phyloP scores from a whole-genome alignment of 2,329 filamentous ascomycete species.

The Chrysoporthe austroafricana region DNA sequence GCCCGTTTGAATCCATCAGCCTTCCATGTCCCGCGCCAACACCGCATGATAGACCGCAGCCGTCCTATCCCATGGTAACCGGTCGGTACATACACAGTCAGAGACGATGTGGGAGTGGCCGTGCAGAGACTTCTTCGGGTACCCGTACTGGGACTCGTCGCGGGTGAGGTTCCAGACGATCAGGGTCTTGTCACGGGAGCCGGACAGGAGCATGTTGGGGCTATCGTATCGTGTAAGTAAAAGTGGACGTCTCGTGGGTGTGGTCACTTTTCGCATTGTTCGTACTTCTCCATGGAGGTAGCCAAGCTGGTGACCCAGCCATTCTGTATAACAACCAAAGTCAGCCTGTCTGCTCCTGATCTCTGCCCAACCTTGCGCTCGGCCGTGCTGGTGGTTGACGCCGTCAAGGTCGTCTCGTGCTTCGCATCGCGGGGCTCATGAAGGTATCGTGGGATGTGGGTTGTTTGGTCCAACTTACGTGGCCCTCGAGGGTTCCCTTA shows the following conservation, averaged over 20 bases:
- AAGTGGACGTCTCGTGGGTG: slow-evolving; percentile 29
- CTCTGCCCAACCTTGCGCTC: neutral
- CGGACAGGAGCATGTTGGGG: slow-evolving; percentile 99
- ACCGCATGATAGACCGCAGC: slow-evolving; percentile 13
- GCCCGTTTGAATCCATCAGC: slow-evolving; percentile 43
- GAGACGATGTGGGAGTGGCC: slow-evolving; percentile 99
- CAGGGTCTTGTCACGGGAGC: slow-evolving; percentile 95
- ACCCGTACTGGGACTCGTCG: slow-evolving; percentile 96
- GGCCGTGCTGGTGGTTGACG: slow-evolving; percentile 14
- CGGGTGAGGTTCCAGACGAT: slow-evolving; percentile 99
- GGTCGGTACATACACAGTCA: slow-evolving; percentile 82
- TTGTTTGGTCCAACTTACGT: slow-evolving; percentile 61
- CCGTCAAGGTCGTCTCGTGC: slow-evolving; percentile 16
- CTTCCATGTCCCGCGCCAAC: slow-evolving; percentile 30
- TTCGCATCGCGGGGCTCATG: slow-evolving; percentile 30
- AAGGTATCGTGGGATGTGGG: slow-evolving; percentile 33
- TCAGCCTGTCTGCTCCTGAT: slow-evolving; percentile 32
- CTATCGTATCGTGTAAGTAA: slow-evolving; percentile 47
- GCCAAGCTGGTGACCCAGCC: slow-evolving; percentile 99
- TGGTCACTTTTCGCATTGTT: slow-evolving; percentile 29
- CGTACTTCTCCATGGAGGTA: slow-evolving; percentile 98
- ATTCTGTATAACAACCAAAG: slow-evolving; percentile 55
- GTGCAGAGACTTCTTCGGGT: slow-evolving; percentile 98
- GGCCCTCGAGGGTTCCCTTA: slow-evolving; percentile 97
- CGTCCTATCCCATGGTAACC: slow-evolving; percentile 4